A percentile compares a stretch with the other conserved stretches of the same genome.
Evolutionary conservation across 2,329 filamentous ascomycete genomes (phyloP).

Genomic region (Aureobasidium sp.): DNA sequence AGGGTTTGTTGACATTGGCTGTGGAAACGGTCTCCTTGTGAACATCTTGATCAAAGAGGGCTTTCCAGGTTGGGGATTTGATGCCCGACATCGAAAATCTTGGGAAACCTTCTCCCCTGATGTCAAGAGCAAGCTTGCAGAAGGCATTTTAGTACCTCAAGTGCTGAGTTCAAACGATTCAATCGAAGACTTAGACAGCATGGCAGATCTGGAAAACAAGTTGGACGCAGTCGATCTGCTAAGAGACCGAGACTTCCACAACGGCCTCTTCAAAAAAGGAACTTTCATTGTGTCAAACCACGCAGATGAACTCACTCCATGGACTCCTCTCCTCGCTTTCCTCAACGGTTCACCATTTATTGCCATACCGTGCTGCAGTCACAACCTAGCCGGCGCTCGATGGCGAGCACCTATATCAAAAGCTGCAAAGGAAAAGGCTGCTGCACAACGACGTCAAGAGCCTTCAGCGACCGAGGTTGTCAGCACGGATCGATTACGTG

Average conservation of each 20-base stretch:
- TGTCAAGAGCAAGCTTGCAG: constrained; percentile 46
- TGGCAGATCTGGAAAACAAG: neutral
- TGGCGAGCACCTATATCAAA: constrained; percentile 54
- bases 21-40: constrained; percentile 87
- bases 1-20: constrained; percentile 92
- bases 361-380: constrained; percentile 91
- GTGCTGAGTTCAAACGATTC: constrained; percentile 25
- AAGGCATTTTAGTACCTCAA: constrained; percentile 55
- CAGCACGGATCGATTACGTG: neutral
- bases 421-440: neutral
- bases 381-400: constrained; percentile 67
- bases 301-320: constrained; percentile 89
- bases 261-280: constrained; percentile 58
- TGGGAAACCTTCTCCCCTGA: constrained; percentile 64
- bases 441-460: neutral
- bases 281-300: constrained; percentile 97
- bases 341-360: constrained; percentile 75
- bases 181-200: neutral
- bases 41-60: constrained; percentile 75
- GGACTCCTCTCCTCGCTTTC: constrained; percentile 83
- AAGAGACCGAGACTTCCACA: constrained; percentile 31
- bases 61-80: constrained; percentile 82
- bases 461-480: neutral
- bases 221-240: constrained; percentile 10
- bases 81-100: constrained; percentile 76